Percentiles rank a stretch among this genome's conserved stretches.
phyloP scores from a whole-genome alignment of 2,329 filamentous ascomycete species.

The Cylindrodendrum hubeiense region DNA sequence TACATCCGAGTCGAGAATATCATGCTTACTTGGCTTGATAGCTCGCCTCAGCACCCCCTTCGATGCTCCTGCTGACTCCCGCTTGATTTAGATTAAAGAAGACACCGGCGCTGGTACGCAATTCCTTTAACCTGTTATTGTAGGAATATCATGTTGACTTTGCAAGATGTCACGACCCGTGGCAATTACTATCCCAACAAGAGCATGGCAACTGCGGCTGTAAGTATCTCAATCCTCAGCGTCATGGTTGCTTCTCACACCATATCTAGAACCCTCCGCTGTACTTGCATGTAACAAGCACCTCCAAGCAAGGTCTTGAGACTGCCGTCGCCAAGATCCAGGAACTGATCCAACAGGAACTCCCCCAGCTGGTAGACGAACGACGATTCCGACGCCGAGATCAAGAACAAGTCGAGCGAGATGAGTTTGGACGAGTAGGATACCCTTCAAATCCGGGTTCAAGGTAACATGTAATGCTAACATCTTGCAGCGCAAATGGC shows the following conservation, averaged over 20 bases:
- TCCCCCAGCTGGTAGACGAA: slow-evolving; percentile 95
- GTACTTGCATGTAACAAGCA: slow-evolving; percentile 96
- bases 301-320: slow-evolving; percentile 90
- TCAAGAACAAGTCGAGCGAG: slow-evolving; percentile 84
- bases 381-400: slow-evolving; percentile 89
- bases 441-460: not conserved
- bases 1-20: slow-evolving; percentile 67
- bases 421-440: slow-evolving; percentile 88
- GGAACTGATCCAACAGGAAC: slow-evolving; percentile 94
- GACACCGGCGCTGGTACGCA: slow-evolving; percentile 99
- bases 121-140: slow-evolving; percentile 48
- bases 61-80: slow-evolving; percentile 95
- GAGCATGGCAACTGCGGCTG: slow-evolving; percentile 93
- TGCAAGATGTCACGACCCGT: slow-evolving; percentile 95
- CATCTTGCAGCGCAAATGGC: slow-evolving; percentile 90
- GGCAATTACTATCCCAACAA: slow-evolving; percentile 98
- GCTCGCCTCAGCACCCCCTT: slow-evolving; percentile 72
- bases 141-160: slow-evolving; percentile 69
- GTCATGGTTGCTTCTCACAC: slow-evolving; percentile 10
- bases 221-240: slow-evolving; percentile 62
- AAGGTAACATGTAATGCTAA: slow-evolving; percentile 8
- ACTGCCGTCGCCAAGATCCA: slow-evolving; percentile 89
- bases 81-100: slow-evolving; percentile 98
- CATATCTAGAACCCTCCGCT: slow-evolving; percentile 83
- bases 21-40: slow-evolving; percentile 79